A percentile compares a stretch with the other conserved stretches of the same genome.
Conservation (phyloP, 2,329 filamentous ascomycete genomes). For the Calycina herbarum region DNA sequence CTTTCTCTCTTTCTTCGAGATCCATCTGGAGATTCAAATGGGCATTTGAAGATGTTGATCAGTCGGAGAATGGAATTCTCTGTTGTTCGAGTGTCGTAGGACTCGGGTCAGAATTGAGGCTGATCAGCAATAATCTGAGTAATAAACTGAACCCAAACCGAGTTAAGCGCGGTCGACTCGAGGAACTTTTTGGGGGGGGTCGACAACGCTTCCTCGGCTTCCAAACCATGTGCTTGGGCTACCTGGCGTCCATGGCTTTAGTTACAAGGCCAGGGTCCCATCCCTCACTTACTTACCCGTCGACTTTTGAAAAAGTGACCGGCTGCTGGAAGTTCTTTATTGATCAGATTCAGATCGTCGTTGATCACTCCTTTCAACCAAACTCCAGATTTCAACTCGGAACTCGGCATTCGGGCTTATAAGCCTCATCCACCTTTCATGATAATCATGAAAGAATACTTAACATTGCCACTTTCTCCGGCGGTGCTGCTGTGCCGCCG, state of each 20-base stretch:
- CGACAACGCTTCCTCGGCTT: slow-evolving; percentile 4
- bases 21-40: too few relatives aligned
- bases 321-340: not conserved
- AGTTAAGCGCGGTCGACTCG: not conserved
- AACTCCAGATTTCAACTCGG: slow-evolving; percentile 4
- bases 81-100: not conserved
- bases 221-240: not conserved
- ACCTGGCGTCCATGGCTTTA: not conserved
- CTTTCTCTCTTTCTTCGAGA: not conserved
- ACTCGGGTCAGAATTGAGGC: not conserved
- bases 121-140: slow-evolving; percentile 2
- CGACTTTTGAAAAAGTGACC: not conserved
- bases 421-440: not conserved
- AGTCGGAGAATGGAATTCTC: not conserved
- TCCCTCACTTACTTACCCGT: not conserved
- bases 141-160: not conserved
- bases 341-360: not conserved
- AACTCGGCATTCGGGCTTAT: not conserved
- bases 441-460: not conserved
- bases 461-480: not conserved
- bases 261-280: not conserved
- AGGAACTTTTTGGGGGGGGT: not conserved
- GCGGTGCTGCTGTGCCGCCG: not conserved
- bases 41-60: not conserved
- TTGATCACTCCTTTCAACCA: not conserved